Conservation (phyloP, 1,139 yeast species). For the Candida glucosophila region DNA sequence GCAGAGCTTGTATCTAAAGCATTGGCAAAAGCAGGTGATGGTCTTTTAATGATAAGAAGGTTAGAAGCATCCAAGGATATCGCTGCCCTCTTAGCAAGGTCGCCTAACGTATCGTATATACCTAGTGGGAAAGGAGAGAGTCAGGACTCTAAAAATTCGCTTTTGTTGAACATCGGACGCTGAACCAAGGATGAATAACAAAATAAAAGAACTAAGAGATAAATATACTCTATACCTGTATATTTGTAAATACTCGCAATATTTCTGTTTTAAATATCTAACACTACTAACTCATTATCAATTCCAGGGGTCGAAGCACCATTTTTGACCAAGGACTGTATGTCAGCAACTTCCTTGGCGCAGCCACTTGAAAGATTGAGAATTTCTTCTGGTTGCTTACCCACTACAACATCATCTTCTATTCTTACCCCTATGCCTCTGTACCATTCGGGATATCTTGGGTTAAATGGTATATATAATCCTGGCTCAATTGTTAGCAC, state of each 20-base stretch:
- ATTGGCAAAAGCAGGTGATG: conserved; percentile 91
- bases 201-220: too few species aligned
- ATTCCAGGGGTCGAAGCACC: conserved; percentile 47
- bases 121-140: conserved; percentile 46
- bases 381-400: conserved; percentile 46
- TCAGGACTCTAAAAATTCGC: conserved; percentile 22
- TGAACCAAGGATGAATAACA: too few species aligned
- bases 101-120: conserved; percentile 86
- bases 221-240: too few species aligned
- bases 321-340: conserved; percentile 52
- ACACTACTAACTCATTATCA: conserved; percentile 39
- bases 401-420: conserved; percentile 86
- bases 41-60: conserved; percentile 86
- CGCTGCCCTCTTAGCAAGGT: conserved; percentile 75
- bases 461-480: conserved; percentile 67
- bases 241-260: conserved; percentile 4
- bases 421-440: conserved; percentile 90
- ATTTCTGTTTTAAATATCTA: conserved; percentile 24
- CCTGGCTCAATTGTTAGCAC: conserved; percentile 96
- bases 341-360: conserved; percentile 73
- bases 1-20: conserved; percentile 91
- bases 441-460: conserved; percentile 67
- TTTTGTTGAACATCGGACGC: conserved; percentile 36
- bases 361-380: conserved; percentile 67
- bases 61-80: conserved; percentile 95